Evolutionary conservation across 2,329 filamentous ascomycete genomes (phyloP), one percentile per base, ranked within the genome.

Genomic region (Rutstroemia sp.): DNA sequence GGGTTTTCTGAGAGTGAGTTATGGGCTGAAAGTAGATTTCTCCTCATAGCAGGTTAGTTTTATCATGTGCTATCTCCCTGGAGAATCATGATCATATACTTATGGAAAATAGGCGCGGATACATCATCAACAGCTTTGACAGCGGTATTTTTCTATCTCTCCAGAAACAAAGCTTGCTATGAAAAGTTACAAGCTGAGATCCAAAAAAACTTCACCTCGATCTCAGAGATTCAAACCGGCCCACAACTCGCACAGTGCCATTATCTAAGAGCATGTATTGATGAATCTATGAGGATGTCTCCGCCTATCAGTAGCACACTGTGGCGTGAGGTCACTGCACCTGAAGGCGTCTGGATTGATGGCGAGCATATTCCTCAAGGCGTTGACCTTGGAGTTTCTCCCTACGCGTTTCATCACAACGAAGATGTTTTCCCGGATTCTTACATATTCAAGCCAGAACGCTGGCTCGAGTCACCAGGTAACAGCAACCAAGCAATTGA

Each of bases 181-280:
- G 6, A 30, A 38, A 42, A 45, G 39, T 9, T 30, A 23, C 2
- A 19, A 23, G 10, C 8, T 4, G 30, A 55, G n/a, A 44, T 49
- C n/a, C 34, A 30, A 8, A 38, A 9, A 0, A 42, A 7, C 6
- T 55, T 55, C 21, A n/a, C 14, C 10, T 19, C 14, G 14, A 21
- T 16, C 10, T 37, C 41, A 6, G 34, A 49, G 4, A 55, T 55
- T 4, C 2, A 16, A 5, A 27, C 9, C 8, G 46, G 52, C 3
- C 46, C 59, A 5, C 48, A 45, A 10, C 62, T 77, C 0, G 69
- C 64, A 34, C 58, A 59, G 1, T 71, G 71, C 30, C 49, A 51
- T 0, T 78, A 74, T 58, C 70, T 78, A 1, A 65, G 67, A 9
- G 75, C 74, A 3, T 74, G 71, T 49, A 68, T 78, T 37, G 72